Percentiles rank a stretch among this genome's conserved stretches.
phyloP scores from a whole-genome alignment of 371 early-diverging fungal species.

The Rhizopus arrhizus region DNA sequence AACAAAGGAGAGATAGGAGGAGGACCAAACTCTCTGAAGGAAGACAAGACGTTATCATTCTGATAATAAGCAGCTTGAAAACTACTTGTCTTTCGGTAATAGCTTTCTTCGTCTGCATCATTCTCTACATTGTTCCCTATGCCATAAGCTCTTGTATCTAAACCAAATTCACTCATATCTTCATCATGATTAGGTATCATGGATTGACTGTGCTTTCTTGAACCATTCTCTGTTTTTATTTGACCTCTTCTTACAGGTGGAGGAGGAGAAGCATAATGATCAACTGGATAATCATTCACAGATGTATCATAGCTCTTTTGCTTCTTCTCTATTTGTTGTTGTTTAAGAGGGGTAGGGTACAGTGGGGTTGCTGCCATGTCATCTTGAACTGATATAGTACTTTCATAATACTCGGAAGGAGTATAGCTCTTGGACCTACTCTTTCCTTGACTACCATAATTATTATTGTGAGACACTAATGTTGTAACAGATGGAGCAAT shows the following conservation, averaged over 20 bases:
- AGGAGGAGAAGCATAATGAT: conserved; percentile 11
- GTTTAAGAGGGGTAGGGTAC: background rate
- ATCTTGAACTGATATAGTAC: background rate
- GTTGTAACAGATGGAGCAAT: conserved; percentile 20
- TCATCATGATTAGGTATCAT: conserved; percentile 7
- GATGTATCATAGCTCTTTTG: background rate
- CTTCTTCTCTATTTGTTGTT: background rate
- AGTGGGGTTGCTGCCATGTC: background rate
- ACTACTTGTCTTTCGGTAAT: background rate
- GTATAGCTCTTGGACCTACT: background rate
- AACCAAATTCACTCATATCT: conserved; percentile 20
- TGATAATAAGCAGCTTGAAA: background rate
- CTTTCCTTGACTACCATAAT: conserved; percentile 14
- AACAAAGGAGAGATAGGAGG: background rate
- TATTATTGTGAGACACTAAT: conserved; percentile 15
- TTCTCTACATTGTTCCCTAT: background rate
- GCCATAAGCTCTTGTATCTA: background rate
- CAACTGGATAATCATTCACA: background rate
- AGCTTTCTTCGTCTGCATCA: no score
- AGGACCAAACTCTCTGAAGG: background rate
- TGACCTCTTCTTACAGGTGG: conserved; percentile 14
- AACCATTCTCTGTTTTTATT: background rate
- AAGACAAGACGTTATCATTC: background rate
- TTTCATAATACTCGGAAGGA: background rate
- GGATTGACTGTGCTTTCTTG: background rate